Percentiles rank a stretch among this genome's conserved stretches.
These are phyloP conservation scores for Cryptococcus jaspeensis DNA, from an alignment of 1,284 basidiomycete genomes.

Conservation along the genomic window DNA sequence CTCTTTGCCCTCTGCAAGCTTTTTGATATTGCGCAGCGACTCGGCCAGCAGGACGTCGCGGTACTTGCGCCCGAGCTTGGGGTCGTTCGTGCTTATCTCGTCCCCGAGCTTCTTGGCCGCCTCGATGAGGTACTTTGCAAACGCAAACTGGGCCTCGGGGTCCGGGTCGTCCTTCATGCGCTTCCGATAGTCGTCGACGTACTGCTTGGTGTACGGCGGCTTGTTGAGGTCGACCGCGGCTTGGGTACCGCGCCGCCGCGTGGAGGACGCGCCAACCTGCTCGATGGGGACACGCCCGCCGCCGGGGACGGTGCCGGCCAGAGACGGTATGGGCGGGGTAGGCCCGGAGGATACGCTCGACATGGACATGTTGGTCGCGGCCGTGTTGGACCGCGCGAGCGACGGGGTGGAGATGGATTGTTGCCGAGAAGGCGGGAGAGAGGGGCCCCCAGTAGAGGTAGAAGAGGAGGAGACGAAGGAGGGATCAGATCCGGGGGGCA, in stretches of 20 bases:
- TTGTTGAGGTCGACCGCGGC: slow-evolving; percentile 75
- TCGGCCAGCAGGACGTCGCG: slow-evolving; percentile 84
- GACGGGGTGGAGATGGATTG: slow-evolving; percentile 29
- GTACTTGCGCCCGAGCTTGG: slow-evolving; percentile 67
- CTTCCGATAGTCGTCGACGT: slow-evolving; percentile 94
- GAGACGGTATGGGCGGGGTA: not conserved
- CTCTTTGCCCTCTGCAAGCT: slow-evolving; percentile 61
- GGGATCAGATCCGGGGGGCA: slow-evolving; percentile 50
- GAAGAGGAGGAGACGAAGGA: slow-evolving; percentile 28
- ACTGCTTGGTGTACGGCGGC: slow-evolving; percentile 90
- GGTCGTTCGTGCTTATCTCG: slow-evolving; percentile 60
- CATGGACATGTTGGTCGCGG: slow-evolving; percentile 39
- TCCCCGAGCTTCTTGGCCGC: slow-evolving; percentile 95
- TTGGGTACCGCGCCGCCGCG: slow-evolving; percentile 58
- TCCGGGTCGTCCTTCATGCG: slow-evolving; percentile 98
- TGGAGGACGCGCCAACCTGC: slow-evolving; percentile 55
- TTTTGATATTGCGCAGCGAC: slow-evolving; percentile 86
- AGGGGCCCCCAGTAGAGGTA: not conserved
- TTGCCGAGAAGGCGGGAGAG: slow-evolving; percentile 29
- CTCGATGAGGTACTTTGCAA: slow-evolving; percentile 97
- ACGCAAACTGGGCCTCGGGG: slow-evolving; percentile 96
- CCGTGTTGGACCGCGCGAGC: slow-evolving; percentile 45
- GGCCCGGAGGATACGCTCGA: slow-evolving; percentile 34
- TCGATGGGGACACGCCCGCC: slow-evolving; percentile 44
- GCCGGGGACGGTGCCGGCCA: not conserved